phyloP scores from a whole-genome alignment of 306 rosid species.

The Prunus armeniaca region DNA sequence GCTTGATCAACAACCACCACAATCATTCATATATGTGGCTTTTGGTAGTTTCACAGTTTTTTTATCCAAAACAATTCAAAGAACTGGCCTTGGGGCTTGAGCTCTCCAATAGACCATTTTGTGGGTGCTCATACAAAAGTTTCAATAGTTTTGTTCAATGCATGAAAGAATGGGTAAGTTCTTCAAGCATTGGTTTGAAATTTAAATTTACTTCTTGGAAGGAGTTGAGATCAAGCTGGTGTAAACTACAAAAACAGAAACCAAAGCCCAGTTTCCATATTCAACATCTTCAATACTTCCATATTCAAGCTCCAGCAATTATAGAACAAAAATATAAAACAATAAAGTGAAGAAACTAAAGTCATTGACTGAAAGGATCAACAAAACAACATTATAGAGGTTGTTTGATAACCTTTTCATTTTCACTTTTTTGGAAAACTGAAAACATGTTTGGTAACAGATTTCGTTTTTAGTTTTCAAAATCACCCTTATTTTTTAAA shows the following conservation, averaged over 20 bases:
- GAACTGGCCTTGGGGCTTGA: slow-evolving; percentile 28
- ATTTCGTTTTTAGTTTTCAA: too few relatives aligned
- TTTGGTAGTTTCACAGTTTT: slow-evolving; percentile 16
- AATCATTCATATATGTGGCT: slow-evolving; percentile 23
- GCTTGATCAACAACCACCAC: slow-evolving; percentile 26
- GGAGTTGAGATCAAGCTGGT: neutral
- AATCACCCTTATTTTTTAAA: too few relatives aligned
- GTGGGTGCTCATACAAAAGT: slow-evolving; percentile 35
- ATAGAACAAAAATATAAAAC: neutral
- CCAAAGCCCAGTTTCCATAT: neutral
- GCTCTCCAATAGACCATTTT: slow-evolving; percentile 23
- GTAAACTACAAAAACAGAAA: neutral
- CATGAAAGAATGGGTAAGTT: slow-evolving; percentile 22
- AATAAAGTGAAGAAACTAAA: neutral
- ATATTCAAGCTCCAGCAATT: neutral
- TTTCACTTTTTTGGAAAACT: neutral
- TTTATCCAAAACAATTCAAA: neutral
- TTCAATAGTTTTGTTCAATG: slow-evolving; percentile 30
- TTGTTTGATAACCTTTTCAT: too few relatives aligned
- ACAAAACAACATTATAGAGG: neutral
- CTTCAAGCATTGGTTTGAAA: neutral
- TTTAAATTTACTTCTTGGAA: neutral
- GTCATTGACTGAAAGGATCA: neutral
- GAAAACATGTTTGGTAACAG: too few relatives aligned
- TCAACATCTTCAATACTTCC: neutral